Conservation (phyloP, 2,329 filamentous ascomycete genomes). For the Monosporascus sp. region DNA sequence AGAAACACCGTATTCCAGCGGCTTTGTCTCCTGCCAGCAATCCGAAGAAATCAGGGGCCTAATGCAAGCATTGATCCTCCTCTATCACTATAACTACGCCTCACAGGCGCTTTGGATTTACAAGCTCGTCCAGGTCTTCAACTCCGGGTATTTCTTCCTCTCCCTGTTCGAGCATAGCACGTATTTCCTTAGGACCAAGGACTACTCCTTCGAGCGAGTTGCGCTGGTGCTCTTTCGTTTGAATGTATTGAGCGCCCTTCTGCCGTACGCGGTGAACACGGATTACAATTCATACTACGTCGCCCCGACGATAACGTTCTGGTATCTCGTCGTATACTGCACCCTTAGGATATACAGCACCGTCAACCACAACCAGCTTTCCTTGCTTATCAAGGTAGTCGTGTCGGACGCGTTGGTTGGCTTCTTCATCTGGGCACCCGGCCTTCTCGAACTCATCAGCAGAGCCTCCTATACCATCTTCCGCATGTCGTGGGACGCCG, state of each 20-base stretch:
- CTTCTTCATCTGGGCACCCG: slow-evolving; percentile 25
- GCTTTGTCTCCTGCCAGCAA: slow-evolving; percentile 48
- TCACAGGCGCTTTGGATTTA: slow-evolving; percentile 46
- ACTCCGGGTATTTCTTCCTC: slow-evolving; percentile 57
- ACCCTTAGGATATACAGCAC: slow-evolving; percentile 39
- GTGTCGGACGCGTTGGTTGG: slow-evolving; percentile 35
- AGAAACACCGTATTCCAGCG: slow-evolving; percentile 1
- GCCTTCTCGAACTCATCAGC: slow-evolving; percentile 37
- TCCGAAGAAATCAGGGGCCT: slow-evolving; percentile 63
- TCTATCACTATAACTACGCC: slow-evolving; percentile 54
- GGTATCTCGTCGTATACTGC: slow-evolving; percentile 53
- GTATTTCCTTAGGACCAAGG: slow-evolving; percentile 50
- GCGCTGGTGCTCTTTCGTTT: slow-evolving; percentile 48
- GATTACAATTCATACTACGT: slow-evolving; percentile 55
- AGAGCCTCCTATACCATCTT: slow-evolving; percentile 33
- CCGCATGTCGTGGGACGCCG: slow-evolving; percentile 41
- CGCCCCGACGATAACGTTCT: slow-evolving; percentile 53
- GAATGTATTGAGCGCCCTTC: slow-evolving; percentile 47
- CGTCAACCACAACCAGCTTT: slow-evolving; percentile 36
- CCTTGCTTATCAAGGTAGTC: slow-evolving; percentile 42
- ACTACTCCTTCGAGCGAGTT: slow-evolving; percentile 51
- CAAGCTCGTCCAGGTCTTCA: slow-evolving; percentile 46
- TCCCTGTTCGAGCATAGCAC: slow-evolving; percentile 56
- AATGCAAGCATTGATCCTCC: slow-evolving; percentile 51
- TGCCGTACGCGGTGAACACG: slow-evolving; percentile 52